Evolutionary conservation across 148 eudicot species (phyloP), one percentile per base, ranked within the genome.

Genomic region (Bassia scoparia): DNA sequence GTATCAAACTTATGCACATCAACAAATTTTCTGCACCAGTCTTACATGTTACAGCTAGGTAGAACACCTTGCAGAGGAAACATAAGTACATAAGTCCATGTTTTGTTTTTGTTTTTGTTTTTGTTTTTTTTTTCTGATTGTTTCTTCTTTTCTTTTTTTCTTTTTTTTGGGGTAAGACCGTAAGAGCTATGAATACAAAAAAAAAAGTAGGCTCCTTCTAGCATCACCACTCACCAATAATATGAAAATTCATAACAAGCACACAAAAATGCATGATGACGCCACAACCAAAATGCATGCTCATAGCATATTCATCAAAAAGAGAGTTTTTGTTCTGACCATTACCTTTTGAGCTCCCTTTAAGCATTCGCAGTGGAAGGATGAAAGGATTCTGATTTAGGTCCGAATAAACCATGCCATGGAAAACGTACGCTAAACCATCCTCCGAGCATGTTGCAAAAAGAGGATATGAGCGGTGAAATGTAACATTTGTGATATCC

Each of bases 341-440:
- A 87, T 81, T 87, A 81, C 87, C 92, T 81, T 89, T 89, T 24
- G 88, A 59, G 82, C 91, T 93, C 61, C 97, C 98, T 61, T 83
- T 83, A 67, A 95, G 97, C 62, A 88, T 87, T 86, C 84, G 79
- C 75, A 95, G 72, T 21, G 97, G 97, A 67, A 88, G 88, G 78
- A 91, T 86, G 74, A 88, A 80, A 43, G 99, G 99, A 76, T 95
- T 82, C 81, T 89, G 88, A 74, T 91, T 95, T 33, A 95, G 83
- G 90, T 95, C 99, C 0, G 97, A 87, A 81, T 91, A 91, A 62
- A 91, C 97, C 99, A 89, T 95, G 69, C 99, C 99, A 80, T 95
- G 99, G 74, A 86, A 89, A 63, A 95, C 88, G 79, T 86, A 87
- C 24, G 99, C 94, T 15, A 87, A 84, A 82, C 87, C 84, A 86